These are phyloP conservation scores for Scedosporium dehoogii DNA, from an alignment of 2,329 filamentous ascomycete species.

Conservation along the genomic window DNA sequence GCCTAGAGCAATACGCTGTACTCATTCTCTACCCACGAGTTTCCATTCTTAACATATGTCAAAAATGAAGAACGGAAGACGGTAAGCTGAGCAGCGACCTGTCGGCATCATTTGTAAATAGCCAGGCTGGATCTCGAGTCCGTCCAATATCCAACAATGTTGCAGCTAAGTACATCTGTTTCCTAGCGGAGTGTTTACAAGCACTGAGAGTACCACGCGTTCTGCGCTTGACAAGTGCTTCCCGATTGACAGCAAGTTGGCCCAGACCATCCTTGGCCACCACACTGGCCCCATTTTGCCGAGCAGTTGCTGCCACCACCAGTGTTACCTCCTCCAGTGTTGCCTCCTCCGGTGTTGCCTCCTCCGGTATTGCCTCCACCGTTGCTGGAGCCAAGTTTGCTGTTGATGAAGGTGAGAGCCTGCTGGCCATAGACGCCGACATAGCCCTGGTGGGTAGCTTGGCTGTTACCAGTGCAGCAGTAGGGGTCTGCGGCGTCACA, in stretches of 20 bases:
- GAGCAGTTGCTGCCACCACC: conserved; percentile 10
- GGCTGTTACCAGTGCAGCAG: conserved; percentile 55
- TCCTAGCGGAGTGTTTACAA: too few relatives aligned
- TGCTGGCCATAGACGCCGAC: conserved; percentile 49
- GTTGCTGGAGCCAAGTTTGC: conserved; percentile 13
- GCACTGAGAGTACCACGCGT: conserved; percentile 16
- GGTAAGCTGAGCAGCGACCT: too few relatives aligned
- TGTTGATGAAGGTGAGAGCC: conserved; percentile 50
- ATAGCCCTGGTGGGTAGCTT: conserved; percentile 51
- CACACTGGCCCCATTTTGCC: conserved; percentile 14
- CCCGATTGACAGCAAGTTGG: conserved; percentile 15
- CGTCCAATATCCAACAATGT: too few relatives aligned
- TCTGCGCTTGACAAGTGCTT: conserved; percentile 13
- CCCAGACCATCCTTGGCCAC: conserved; percentile 15
- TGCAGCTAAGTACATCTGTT: too few relatives aligned
- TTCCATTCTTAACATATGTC: too few relatives aligned
- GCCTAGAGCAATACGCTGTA: too few relatives aligned
- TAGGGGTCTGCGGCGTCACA: conserved; percentile 55
- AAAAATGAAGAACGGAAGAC: too few relatives aligned
- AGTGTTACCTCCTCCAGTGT: not conserved
- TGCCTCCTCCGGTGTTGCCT: not conserved
- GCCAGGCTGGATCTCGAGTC: too few relatives aligned
- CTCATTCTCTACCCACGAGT: too few relatives aligned
- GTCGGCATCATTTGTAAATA: too few relatives aligned
- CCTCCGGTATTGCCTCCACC: conserved; percentile 1